These are phyloP conservation scores for Mycena olivaceomarginata DNA, from an alignment of 768 basidiomycete genomes.

Conservation along the genomic window DNA sequence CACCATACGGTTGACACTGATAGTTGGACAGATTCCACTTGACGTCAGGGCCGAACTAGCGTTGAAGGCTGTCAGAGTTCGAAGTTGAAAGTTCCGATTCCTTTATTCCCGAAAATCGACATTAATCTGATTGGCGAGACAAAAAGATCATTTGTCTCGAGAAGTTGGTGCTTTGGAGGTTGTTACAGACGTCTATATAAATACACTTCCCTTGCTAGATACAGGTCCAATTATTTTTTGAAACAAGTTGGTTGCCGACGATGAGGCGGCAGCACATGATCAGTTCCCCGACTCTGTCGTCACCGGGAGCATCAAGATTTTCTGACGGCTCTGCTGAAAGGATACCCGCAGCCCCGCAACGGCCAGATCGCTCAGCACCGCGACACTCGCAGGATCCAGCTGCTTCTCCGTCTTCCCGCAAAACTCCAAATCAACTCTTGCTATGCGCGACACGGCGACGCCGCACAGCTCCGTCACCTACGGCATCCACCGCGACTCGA, in stretches of 20 bases:
- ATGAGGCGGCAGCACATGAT: background rate
- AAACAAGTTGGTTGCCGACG: no score
- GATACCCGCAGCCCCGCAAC: conserved; percentile 25
- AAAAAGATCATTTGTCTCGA: no score
- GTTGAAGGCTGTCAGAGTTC: no score
- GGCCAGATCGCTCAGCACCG: conserved; percentile 15
- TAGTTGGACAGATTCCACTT: background rate
- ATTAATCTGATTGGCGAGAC: no score
- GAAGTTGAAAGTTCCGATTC: no score
- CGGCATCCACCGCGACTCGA: conserved; percentile 38
- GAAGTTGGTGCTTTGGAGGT: no score
- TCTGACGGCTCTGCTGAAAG: conserved; percentile 26
- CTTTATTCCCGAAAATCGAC: no score
- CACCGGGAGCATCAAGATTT: background rate
- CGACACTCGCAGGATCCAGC: conserved; percentile 2
- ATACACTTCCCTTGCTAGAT: no score
- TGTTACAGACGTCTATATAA: no score
- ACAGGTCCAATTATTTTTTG: no score
- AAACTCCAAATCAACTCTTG: conserved; percentile 25
- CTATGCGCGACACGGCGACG: conserved; percentile 28
- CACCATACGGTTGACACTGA: background rate
- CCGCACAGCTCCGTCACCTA: conserved; percentile 37
- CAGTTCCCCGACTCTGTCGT: no score
- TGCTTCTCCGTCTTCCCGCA: conserved; percentile 14
- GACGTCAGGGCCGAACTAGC: no score